phyloP scores from a whole-genome alignment of 2,329 filamentous ascomycete species.

The Phaeoacremonium minimum region DNA sequence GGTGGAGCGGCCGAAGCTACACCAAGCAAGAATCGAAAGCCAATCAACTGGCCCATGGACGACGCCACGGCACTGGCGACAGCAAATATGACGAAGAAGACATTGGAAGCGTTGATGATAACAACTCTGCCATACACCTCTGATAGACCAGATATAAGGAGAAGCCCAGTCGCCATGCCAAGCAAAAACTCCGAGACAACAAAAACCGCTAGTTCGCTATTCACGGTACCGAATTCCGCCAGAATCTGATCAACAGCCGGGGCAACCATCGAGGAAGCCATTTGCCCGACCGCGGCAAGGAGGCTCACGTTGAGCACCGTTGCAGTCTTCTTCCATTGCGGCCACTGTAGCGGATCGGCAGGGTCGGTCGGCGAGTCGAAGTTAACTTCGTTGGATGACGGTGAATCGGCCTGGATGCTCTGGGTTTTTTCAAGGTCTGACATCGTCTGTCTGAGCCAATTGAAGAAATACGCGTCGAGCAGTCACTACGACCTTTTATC shows the following conservation, averaged over 20 bases:
- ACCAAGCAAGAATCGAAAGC: neutral
- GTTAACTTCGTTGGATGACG: too few species aligned
- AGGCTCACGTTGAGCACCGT: conserved; percentile 4
- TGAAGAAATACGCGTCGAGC: too few species aligned
- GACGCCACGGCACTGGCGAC: conserved; percentile 9
- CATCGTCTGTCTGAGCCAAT: too few species aligned
- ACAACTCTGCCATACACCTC: conserved; percentile 13
- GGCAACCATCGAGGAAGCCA: conserved; percentile 15
- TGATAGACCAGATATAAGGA: conserved; percentile 11
- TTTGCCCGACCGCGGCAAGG: conserved; percentile 2
- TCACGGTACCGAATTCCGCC: conserved; percentile 10
- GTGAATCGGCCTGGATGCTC: too few species aligned
- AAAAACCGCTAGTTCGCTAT: conserved; percentile 8
- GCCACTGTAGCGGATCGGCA: too few species aligned
- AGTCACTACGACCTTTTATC: too few species aligned
- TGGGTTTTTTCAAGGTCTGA: too few species aligned
- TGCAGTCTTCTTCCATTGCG: neutral
- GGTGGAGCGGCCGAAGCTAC: neutral
- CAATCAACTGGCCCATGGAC: conserved; percentile 1
- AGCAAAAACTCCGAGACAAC: conserved; percentile 12
- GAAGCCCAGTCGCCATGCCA: conserved; percentile 11
- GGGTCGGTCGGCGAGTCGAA: too few species aligned
- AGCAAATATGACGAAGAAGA: conserved; percentile 12
- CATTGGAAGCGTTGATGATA: conserved; percentile 11
- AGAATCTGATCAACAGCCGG: conserved; percentile 11